phyloP scores from a whole-genome alignment of 352 stramenopile species.

The Albugo candida region DNA sequence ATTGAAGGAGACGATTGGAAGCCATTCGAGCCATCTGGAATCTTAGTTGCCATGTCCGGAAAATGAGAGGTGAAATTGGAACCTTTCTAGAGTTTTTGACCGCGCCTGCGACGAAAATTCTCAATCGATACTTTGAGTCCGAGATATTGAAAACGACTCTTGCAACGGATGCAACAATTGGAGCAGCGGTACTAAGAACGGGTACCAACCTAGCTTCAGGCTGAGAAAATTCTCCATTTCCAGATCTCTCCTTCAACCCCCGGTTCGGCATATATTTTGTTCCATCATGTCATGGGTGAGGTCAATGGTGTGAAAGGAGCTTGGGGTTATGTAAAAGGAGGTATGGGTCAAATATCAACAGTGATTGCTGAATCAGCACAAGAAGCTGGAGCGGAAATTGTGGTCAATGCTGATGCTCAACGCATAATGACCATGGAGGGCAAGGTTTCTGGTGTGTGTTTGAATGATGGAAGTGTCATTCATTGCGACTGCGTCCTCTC shows the following conservation, averaged over 20 bases:
- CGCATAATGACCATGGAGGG: conserved; percentile 32
- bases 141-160: conserved; percentile 81
- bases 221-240: background rate
- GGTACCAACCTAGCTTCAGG: background rate
- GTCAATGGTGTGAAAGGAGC: conserved; percentile 72
- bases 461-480: conserved; percentile 30
- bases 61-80: conserved; percentile 49
- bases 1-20: conserved; percentile 30
- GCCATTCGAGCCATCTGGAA: conserved; percentile 42
- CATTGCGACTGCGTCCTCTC: conserved; percentile 50
- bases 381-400: conserved; percentile 46
- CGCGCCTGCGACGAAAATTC: conserved; percentile 61
- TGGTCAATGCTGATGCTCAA: conserved; percentile 38
- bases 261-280: conserved; percentile 79
- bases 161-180: conserved; percentile 84
- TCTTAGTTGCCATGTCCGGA: conserved; percentile 36
- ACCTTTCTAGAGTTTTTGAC: conserved; percentile 82
- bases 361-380: conserved; percentile 37
- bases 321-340: conserved; percentile 80
- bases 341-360: conserved; percentile 70
- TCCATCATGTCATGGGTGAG: conserved; percentile 86
- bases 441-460: conserved; percentile 31
- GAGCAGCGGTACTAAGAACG: conserved; percentile 33
- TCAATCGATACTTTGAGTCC: conserved; percentile 83
- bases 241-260: conserved; percentile 64